A percentile compares a stretch with the other conserved stretches of the same genome.
Evolutionary conservation across 225 moss, liverwort and hornwort species (phyloP).

Genomic region (Rhytidiadelphus loreus): DNA sequence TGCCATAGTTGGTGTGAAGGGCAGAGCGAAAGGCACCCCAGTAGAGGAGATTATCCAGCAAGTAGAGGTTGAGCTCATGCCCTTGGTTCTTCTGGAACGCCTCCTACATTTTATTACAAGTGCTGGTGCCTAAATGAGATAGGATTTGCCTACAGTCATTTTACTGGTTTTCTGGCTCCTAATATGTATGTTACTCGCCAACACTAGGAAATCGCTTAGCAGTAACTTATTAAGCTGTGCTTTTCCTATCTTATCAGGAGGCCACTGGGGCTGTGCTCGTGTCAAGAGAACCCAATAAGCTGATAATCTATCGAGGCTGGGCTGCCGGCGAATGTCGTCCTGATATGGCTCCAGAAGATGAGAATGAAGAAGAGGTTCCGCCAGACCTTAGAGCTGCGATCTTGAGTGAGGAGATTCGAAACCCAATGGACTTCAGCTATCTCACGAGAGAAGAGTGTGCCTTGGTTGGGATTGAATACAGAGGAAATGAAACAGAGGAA

Average conservation of each 20-base stretch:
- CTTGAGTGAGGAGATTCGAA: slow-evolving; percentile 45
- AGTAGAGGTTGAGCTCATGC: slow-evolving; percentile 51
- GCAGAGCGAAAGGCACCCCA: slow-evolving; percentile 85
- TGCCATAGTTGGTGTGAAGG: slow-evolving; percentile 81
- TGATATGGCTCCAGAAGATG: slow-evolving; percentile 21
- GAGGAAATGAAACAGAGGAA: slow-evolving; percentile 4
- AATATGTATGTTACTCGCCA: background rate
- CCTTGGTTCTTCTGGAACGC: background rate
- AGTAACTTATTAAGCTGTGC: background rate
- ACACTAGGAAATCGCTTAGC: background rate
- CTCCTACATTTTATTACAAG: background rate
- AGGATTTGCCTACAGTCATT: background rate
- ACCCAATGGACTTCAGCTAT: slow-evolving; percentile 33
- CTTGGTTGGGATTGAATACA: slow-evolving; percentile 16
- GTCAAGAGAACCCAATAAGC: slow-evolving; percentile 71
- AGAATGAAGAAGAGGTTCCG: slow-evolving; percentile 38
- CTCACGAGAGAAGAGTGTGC: slow-evolving; percentile 29
- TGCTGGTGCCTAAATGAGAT: background rate
- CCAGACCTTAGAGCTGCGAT: slow-evolving; percentile 61
- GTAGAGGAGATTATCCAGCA: slow-evolving; percentile 66
- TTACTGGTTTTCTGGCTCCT: background rate
- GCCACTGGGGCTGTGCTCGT: slow-evolving; percentile 77
- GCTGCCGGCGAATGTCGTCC: slow-evolving; percentile 69
- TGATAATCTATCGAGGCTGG: slow-evolving; percentile 88
- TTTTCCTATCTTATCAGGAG: slow-evolving; percentile 30